phyloP scores from a whole-genome alignment of 176 grass and related monocot species.

The Bromus sterilis region DNA sequence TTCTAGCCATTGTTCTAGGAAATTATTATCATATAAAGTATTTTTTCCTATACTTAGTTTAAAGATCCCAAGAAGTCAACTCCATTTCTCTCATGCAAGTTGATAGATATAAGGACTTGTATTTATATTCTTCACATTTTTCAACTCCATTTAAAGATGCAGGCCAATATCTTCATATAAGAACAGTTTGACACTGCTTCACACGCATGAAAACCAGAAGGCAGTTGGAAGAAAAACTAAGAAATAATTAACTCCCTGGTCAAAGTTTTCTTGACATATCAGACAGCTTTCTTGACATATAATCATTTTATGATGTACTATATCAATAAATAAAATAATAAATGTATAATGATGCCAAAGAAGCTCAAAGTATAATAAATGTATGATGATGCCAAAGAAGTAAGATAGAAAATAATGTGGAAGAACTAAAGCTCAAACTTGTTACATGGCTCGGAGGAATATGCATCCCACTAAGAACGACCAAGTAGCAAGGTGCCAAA shows the following conservation, averaged over 20 bases:
- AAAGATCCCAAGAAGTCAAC: too few species aligned
- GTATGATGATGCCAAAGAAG: too few species aligned
- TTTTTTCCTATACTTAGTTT: neutral
- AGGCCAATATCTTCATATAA: neutral
- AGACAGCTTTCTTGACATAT: too few species aligned
- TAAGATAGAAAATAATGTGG: too few species aligned
- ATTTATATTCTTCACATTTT: neutral
- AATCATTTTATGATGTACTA: too few species aligned
- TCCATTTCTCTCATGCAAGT: slow-evolving; percentile 9
- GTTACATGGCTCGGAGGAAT: slow-evolving; percentile 98
- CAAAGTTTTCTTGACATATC: neutral
- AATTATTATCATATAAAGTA: neutral
- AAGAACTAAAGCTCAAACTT: too few species aligned
- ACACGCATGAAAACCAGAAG: neutral
- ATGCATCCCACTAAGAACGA: slow-evolving; percentile 96
- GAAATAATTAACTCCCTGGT: neutral
- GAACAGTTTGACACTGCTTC: neutral
- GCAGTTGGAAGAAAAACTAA: neutral
- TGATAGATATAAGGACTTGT: neutral
- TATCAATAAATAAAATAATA: too few species aligned
- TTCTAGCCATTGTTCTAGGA: neutral
- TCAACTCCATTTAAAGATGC: neutral
- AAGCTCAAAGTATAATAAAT: too few species aligned
- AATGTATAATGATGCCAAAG: too few species aligned
- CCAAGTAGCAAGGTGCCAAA: slow-evolving; percentile 89